These are phyloP conservation scores for Ballota nigra DNA, from an alignment of 257 asterid species.

Conservation along the genomic window DNA sequence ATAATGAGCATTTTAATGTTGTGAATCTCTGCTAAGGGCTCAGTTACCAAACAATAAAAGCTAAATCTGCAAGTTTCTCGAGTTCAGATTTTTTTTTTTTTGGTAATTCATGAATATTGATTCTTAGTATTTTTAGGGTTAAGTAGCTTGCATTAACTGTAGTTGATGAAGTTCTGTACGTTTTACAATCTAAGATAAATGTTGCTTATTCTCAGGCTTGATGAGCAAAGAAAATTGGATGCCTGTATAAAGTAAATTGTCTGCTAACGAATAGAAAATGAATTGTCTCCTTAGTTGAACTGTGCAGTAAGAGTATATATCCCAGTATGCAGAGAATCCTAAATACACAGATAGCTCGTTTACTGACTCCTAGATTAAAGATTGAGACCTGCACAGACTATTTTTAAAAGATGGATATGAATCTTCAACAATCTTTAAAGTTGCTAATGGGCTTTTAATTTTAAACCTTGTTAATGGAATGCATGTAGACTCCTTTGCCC, in stretches of 20 bases:
- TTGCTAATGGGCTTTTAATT: background rate
- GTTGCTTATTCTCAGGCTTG: constrained; percentile 8
- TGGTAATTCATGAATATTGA: background rate
- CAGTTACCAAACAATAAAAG: constrained; percentile 5
- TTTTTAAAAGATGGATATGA: background rate
- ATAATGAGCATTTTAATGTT: background rate
- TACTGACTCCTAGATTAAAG: background rate
- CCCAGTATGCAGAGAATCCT: background rate
- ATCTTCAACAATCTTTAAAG: background rate
- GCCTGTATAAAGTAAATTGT: background rate
- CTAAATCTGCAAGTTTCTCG: constrained; percentile 2
- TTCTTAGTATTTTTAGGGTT: background rate
- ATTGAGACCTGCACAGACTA: background rate
- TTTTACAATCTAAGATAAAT: background rate
- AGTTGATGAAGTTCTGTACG: background rate
- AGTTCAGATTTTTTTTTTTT: too few species aligned
- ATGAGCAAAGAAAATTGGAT: background rate
- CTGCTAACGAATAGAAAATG: constrained; percentile 4
- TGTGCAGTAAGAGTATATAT: background rate
- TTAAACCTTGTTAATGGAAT: constrained; percentile 2
- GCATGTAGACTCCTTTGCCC: background rate
- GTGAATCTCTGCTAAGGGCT: background rate
- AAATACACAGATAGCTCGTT: background rate
- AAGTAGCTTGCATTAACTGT: background rate
- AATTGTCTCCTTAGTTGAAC: background rate